Evolutionary conservation across 352 stramenopile genomes (phyloP), one percentile per base, ranked within the genome.

Genomic region (Elongisporangium undulatum): DNA sequence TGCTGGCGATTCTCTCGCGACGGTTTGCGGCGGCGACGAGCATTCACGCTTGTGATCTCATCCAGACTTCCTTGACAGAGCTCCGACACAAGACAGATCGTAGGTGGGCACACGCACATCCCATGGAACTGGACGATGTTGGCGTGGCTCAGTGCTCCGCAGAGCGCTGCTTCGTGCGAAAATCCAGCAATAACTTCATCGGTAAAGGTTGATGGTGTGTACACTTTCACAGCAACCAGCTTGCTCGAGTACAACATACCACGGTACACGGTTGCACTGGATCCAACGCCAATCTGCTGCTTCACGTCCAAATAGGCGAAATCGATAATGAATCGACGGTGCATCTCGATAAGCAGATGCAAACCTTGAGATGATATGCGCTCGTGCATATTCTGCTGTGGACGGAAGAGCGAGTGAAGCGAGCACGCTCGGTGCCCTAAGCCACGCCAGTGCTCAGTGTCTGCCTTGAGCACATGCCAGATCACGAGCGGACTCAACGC

Each of bases 401-500:
- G 34, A 10, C 63, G 63, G 55, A 80, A 80, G 4, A 76, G 66
- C 22, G 65, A 51, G 49, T 79, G 71, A 0, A 78, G 53, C 24
- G 59, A 62, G 17, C 71, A 64, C 0, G 71, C 74, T 10, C 71
- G 74, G 34, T 78, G 63, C 4, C 73, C 70, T 4, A 81, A 69
- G 15, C 77, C 79, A n/a, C 79, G 67, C 79, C 79, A 89, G 49
- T 84, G 79, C 41, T 86, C 76, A 5, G 79, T 89, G 56, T 89
- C 79, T 17, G 79, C 77, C 24, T 82, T 67, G 4, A 89, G 63
- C 38, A 79, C 49, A 10, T 73, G 64, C 69, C 74, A 83, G 1
- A 72, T 41, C 62, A 79, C 72, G 23, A 74, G 64, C 39, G 71
- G 71, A 12, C 71, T 69, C 3, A 79, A 51, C 10, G 68, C 68